phyloP scores from a whole-genome alignment of 2,329 filamentous ascomycete genomes.

The Fusarium sp. region DNA sequence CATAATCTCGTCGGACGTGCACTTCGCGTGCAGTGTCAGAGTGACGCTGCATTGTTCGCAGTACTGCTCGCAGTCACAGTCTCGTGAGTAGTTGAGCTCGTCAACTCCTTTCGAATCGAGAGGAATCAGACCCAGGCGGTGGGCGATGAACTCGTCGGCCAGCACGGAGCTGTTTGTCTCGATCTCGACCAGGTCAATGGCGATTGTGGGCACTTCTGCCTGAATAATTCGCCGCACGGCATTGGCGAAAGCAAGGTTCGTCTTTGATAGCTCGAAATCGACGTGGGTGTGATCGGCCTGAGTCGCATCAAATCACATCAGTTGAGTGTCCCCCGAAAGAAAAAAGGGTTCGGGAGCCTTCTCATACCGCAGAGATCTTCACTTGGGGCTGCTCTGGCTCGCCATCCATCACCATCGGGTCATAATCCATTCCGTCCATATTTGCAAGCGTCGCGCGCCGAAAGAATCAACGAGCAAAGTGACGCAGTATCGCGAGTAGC shows the following conservation, averaged over 20 bases:
- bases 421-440: slow-evolving; percentile 66
- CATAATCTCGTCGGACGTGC: slow-evolving; percentile 87
- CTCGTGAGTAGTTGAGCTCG: slow-evolving; percentile 84
- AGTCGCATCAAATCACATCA: slow-evolving; percentile 38
- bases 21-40: slow-evolving; percentile 85
- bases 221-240: slow-evolving; percentile 90
- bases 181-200: slow-evolving; percentile 94
- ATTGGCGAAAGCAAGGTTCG: slow-evolving; percentile 93
- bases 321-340: slow-evolving; percentile 7
- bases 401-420: slow-evolving; percentile 67
- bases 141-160: slow-evolving; percentile 94
- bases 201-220: slow-evolving; percentile 92
- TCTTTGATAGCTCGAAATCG: slow-evolving; percentile 90
- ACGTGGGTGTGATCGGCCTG: slow-evolving; percentile 84
- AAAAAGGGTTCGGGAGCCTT: slow-evolving; percentile 4
- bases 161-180: slow-evolving; percentile 94
- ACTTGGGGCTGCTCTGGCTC: slow-evolving; percentile 65
- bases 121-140: slow-evolving; percentile 90
- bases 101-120: slow-evolving; percentile 86
- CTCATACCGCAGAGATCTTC: slow-evolving; percentile 67
- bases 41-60: slow-evolving; percentile 92
- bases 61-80: slow-evolving; percentile 96
- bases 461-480: slow-evolving; percentile 11
- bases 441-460: slow-evolving; percentile 30
- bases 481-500: not conserved